These are phyloP conservation scores for Plasmodium cynomolgi DNA, from an alignment of 169 alveolate genomes.

Conservation along the genomic window DNA sequence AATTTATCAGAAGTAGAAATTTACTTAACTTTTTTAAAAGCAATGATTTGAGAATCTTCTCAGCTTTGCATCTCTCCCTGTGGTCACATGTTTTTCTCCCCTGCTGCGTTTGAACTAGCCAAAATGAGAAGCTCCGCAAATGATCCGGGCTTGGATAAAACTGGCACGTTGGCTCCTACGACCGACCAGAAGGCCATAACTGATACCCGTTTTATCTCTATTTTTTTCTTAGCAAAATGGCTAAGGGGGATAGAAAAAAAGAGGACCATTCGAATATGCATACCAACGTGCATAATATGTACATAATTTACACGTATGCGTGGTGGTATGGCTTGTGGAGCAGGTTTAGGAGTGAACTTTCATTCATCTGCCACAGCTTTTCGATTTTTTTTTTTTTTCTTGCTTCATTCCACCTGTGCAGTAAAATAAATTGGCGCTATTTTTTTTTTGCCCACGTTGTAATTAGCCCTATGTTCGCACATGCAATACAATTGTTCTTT, in stretches of 20 bases:
- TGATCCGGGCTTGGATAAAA: not conserved
- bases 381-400: not conserved
- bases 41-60: not conserved
- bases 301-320: not conserved
- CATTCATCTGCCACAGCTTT: not conserved
- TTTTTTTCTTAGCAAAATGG: not conserved
- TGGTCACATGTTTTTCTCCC: not conserved
- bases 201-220: not conserved
- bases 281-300: not conserved
- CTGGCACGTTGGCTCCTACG: not conserved
- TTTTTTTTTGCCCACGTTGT: not conserved
- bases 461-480: not conserved
- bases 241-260: not conserved
- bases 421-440: not conserved
- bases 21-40: not conserved
- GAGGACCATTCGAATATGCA: not conserved
- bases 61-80: not conserved
- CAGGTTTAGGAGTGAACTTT: not conserved
- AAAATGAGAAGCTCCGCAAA: not conserved
- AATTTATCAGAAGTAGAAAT: not conserved
- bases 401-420: not conserved
- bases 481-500: not conserved
- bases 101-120: not conserved
- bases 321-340: not conserved
- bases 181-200: not conserved